Conservation (phyloP, 2,329 filamentous ascomycete genomes). For the Pseudogymnoascus sp. region DNA sequence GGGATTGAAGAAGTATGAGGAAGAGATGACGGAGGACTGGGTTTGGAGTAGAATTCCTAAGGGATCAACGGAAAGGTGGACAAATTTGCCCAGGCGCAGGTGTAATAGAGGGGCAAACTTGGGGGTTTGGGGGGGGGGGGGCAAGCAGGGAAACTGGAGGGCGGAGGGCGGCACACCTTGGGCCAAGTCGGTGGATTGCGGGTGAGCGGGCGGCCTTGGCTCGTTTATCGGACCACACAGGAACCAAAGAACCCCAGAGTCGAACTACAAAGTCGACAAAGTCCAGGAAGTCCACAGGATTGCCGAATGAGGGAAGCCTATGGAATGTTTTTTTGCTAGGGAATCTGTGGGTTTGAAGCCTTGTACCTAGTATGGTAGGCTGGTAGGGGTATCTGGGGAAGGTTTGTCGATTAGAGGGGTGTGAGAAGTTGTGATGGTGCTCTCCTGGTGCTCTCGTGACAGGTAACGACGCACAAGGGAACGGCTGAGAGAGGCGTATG, state of each 20-base stretch:
- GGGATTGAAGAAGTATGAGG: background rate
- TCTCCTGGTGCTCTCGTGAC: background rate
- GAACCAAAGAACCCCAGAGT: background rate
- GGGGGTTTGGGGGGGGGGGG: background rate
- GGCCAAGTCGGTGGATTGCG: constrained; percentile 8
- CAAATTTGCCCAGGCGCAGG: background rate
- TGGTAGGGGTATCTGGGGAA: background rate
- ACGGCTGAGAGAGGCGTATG: too few relatives aligned
- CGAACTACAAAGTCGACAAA: background rate
- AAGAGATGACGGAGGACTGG: background rate
- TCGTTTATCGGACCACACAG: constrained; percentile 4
- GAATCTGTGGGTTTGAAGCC: background rate
- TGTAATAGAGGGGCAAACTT: background rate
- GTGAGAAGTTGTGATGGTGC: background rate
- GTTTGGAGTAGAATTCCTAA: background rate
- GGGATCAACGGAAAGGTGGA: background rate
- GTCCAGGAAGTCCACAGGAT: background rate
- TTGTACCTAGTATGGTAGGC: too few relatives aligned
- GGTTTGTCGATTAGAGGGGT: background rate
- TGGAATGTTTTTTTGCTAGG: background rate
- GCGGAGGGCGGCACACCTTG: background rate
- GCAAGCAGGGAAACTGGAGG: background rate
- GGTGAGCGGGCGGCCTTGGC: constrained; percentile 4
- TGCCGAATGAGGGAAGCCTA: background rate
- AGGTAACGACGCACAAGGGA: too few relatives aligned